Evolutionary conservation across 2,329 filamentous ascomycete genomes (phyloP).

Genomic region (Fusarium paranaense): DNA sequence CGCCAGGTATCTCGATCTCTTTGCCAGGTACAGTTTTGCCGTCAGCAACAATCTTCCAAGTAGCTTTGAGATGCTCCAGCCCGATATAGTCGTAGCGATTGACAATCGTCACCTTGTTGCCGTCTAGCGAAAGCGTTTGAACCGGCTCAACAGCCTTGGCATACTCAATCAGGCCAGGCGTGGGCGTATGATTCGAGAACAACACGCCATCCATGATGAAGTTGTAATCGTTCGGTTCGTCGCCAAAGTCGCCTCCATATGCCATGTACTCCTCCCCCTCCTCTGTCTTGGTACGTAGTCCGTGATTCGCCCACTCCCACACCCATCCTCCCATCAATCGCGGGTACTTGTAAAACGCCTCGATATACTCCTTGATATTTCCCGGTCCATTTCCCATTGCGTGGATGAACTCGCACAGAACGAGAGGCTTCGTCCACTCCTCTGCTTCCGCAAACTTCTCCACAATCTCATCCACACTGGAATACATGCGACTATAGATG

Average conservation of each 20-base stretch:
- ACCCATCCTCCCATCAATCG: not conserved
- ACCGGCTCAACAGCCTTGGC: not conserved
- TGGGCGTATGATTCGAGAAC: not conserved
- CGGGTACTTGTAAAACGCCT: not conserved
- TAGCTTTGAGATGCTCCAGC: not conserved
- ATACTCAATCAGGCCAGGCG: not conserved
- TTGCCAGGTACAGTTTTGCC: not conserved
- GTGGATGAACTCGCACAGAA: not conserved
- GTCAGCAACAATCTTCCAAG: not conserved
- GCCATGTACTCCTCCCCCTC: not conserved
- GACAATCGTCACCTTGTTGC: not conserved
- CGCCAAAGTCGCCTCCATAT: not conserved
- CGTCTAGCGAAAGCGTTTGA: not conserved
- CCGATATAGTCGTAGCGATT: not conserved
- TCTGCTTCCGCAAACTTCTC: not conserved
- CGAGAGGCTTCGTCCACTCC: not conserved
- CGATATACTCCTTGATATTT: not conserved
- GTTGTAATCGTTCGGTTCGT: not conserved
- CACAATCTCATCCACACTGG: not conserved
- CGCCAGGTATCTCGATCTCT: not conserved
- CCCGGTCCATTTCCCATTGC: not conserved
- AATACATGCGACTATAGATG: not conserved
- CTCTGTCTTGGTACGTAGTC: not conserved
- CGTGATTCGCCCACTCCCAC: not conserved
- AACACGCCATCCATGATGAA: not conserved